Conservation (phyloP, 805 yeast genomes). For the Vanderwaltozyma verrucispora region DNA sequence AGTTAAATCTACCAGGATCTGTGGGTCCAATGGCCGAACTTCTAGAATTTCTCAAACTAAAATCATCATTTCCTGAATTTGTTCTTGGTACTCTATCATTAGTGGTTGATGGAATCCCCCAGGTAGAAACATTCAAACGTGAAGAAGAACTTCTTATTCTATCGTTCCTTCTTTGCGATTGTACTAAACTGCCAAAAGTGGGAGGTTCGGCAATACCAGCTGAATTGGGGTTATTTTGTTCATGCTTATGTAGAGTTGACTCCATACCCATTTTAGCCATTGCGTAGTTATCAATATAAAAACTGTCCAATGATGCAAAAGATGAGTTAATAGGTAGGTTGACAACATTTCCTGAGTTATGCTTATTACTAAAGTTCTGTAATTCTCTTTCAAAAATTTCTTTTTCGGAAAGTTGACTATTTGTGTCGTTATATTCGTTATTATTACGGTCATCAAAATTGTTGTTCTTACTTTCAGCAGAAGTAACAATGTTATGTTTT, state of each 20-base stretch:
- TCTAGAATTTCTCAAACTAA: background rate
- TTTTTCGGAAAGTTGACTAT: constrained; percentile 5
- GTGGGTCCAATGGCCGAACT: constrained; percentile 1
- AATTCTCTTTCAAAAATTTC: constrained; percentile 19
- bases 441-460: constrained; percentile 3
- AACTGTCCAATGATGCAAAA: constrained; percentile 62
- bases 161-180: constrained; percentile 3
- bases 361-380: constrained; percentile 14
- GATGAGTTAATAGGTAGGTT: constrained; percentile 62
- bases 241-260: constrained; percentile 6
- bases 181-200: constrained; percentile 4
- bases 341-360: constrained; percentile 32
- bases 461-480: background rate
- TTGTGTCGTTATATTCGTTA: constrained; percentile 1
- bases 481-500: background rate
- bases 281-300: constrained; percentile 45
- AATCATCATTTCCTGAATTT: background rate
- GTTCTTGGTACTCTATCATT: constrained; percentile 7
- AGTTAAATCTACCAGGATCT: background rate
- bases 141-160: constrained; percentile 1
- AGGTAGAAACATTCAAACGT: background rate
- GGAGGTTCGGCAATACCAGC: constrained; percentile 1
- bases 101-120: constrained; percentile 1
- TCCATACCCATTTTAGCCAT: constrained; percentile 16
- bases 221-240: background rate